These are phyloP conservation scores for Candida glucosophila DNA, from an alignment of 1,139 yeast genomes.

Conservation along the genomic window DNA sequence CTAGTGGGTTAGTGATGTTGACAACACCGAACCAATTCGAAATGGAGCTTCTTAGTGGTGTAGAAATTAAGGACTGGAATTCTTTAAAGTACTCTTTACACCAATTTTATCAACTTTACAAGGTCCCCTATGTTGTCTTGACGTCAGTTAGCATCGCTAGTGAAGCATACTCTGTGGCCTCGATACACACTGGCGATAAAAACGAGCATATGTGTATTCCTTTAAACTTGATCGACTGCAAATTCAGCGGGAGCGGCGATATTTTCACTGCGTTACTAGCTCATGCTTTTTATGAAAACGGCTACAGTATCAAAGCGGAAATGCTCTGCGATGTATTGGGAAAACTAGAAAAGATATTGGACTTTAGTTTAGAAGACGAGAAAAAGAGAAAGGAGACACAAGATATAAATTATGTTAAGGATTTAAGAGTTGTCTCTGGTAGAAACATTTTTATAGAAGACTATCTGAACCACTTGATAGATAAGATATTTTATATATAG, in stretches of 20 bases:
- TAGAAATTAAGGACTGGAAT: slow-evolving; percentile 13
- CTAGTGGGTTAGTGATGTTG: slow-evolving; percentile 21
- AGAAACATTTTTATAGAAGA: slow-evolving; percentile 8
- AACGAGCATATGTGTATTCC: slow-evolving; percentile 17
- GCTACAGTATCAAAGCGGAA: slow-evolving; percentile 14
- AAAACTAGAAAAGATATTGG: slow-evolving; percentile 23
- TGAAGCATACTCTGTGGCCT: slow-evolving; percentile 28
- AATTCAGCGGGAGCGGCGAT: slow-evolving; percentile 41
- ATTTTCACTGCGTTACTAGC: slow-evolving; percentile 34
- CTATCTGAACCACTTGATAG: no score
- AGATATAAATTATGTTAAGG: slow-evolving; percentile 18
- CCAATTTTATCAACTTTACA: slow-evolving; percentile 12
- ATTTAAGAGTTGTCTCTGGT: slow-evolving; percentile 22
- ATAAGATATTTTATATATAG: no score
- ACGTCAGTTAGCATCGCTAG: slow-evolving; percentile 26
- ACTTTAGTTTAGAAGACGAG: slow-evolving; percentile 19
- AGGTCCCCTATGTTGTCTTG: slow-evolving; percentile 22
- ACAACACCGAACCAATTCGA: slow-evolving; percentile 36
- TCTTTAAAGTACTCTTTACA: slow-evolving; percentile 14
- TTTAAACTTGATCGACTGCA: slow-evolving; percentile 24
- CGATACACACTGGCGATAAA: slow-evolving; percentile 5
- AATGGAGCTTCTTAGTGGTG: slow-evolving; percentile 23
- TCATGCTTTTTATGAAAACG: slow-evolving; percentile 18
- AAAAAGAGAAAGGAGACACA: slow-evolving; percentile 5
- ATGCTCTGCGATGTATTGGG: slow-evolving; percentile 20